Percentiles rank a stretch among this genome's conserved stretches.
Evolutionary conservation across 352 stramenopile genomes (phyloP).

Genomic region (Thalassiosira exigua): DNA sequence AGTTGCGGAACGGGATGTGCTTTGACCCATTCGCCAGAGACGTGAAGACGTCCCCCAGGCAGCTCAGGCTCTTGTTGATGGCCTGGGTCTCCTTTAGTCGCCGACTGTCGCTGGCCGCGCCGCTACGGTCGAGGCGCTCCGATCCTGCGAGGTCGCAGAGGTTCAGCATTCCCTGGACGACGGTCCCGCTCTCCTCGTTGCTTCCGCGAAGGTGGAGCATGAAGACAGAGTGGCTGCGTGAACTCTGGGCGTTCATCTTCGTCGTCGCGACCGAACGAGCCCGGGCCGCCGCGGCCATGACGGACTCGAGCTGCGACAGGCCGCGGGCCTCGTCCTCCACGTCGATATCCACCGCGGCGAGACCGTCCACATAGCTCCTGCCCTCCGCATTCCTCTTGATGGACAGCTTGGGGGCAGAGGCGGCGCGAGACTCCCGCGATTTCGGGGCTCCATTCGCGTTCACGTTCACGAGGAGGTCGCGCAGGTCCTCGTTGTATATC

Average conservation of each 20-base stretch:
- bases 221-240: conserved; percentile 97
- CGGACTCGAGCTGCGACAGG: conserved; percentile 79
- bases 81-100: conserved; percentile 96
- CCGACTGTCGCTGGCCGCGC: conserved; percentile 87
- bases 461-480: conserved; percentile 92
- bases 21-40: conserved; percentile 94
- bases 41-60: conserved; percentile 98
- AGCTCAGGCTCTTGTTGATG: conserved; percentile 99
- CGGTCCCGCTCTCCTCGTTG: conserved; percentile 91
- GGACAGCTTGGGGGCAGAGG: conserved; percentile 74
- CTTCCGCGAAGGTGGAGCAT: conserved; percentile 90
- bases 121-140: conserved; percentile 93
- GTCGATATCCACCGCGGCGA: conserved; percentile 87
- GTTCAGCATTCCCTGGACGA: conserved; percentile 92
- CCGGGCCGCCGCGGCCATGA: conserved; percentile 89
- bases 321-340: conserved; percentile 64
- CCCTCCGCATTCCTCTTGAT: conserved; percentile 87
- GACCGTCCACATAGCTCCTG: conserved; percentile 87
- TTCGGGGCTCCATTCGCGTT: conserved; percentile 40
- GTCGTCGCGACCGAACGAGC: conserved; percentile 94
- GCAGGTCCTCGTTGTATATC: conserved; percentile 99
- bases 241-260: conserved; percentile 98
- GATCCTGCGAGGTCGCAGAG: conserved; percentile 93
- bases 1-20: conserved; percentile 98
- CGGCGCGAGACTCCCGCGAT: conserved; percentile 14